Base-by-base conservation (phyloP, 2,329 filamentous ascomycete species). In the Diaporthe batatas region DNA sequence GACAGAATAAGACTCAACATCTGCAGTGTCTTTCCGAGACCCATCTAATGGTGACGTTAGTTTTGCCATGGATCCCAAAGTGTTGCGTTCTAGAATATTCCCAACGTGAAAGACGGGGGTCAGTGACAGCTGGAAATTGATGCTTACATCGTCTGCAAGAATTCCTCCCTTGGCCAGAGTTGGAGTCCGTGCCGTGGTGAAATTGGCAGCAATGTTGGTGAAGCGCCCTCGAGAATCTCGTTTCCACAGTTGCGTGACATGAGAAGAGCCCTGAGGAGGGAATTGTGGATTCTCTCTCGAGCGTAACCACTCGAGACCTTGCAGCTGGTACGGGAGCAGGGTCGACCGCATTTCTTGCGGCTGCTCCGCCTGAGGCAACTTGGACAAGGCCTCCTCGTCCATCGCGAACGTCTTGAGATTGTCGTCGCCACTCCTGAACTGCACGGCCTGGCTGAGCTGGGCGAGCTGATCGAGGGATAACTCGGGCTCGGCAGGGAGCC, bases 1-100 rank as follows among this genome's bases (percentile, higher is more conserved):
- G 85, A 85, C 67, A 95, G 83, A 71, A 98, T 92, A 47, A 97
- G 83, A 69, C 93, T 93, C 76, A 98, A 96, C 62, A 95, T 88
- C 79, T 97, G 93, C 11, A 98, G 86, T 0, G 95, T 98, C 84
- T 97, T 97, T 32, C 95, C 95, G 6, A 98, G 83, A 4, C 95
- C 95, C 95, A 98, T 98, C 36, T 39, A 39, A 39, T 14, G 36
- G 36, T 39, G 36, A 39, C 36, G 36, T 39, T 39, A 39, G 36
- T 39, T 12, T 3, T 39, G 36, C 36, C 12, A 3, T 12, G 36
- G 11, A 39, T 39, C 11, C 36, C 12, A 14, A 39, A 39, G 36
- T 39, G 11, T 39, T 39, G 36, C 36, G 12, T 12, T 39, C 36
- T 14, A 12, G 36, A 14, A 39, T 12, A 39, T 12, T 39, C 36